phyloP scores from a whole-genome alignment of 371 early-diverging fungal species.

The Mortierella polycephala region DNA sequence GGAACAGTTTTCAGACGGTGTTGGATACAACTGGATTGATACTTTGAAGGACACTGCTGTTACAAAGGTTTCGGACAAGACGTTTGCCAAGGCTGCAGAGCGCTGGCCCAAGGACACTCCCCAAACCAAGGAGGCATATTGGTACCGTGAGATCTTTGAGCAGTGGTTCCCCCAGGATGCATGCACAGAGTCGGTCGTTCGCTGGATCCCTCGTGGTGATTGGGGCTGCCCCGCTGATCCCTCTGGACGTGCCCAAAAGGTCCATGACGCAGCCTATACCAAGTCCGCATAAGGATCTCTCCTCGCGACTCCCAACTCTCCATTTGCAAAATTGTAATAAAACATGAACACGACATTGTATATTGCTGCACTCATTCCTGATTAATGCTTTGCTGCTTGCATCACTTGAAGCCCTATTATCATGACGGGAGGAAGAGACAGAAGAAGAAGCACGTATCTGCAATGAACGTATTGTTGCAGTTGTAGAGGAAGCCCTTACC shows the following conservation, averaged over 20 bases:
- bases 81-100: constrained; percentile 71
- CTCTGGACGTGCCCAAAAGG: constrained; percentile 95
- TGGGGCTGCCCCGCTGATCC: constrained; percentile 98
- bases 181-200: constrained; percentile 87
- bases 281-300: constrained; percentile 13
- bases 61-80: constrained; percentile 77
- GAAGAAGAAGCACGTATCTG: too few relatives aligned
- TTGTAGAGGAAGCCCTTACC: too few relatives aligned
- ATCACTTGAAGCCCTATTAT: too few relatives aligned
- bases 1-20: constrained; percentile 98
- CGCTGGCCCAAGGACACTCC: constrained; percentile 92
- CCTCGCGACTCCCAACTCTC: too few relatives aligned
- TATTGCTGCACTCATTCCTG: too few relatives aligned
- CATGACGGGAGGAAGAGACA: too few relatives aligned
- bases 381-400: too few relatives aligned
- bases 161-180: constrained; percentile 91
- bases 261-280: constrained; percentile 79
- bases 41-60: constrained; percentile 81
- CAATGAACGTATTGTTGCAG: too few relatives aligned
- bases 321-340: too few relatives aligned
- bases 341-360: too few relatives aligned
- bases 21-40: constrained; percentile 98
- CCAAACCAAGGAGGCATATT: constrained; percentile 95
- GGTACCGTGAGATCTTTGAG: constrained; percentile 94
- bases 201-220: constrained; percentile 96